Evolutionary conservation across 2,329 filamentous ascomycete genomes (phyloP).

Genomic region (Intubia oerlemansii): DNA sequence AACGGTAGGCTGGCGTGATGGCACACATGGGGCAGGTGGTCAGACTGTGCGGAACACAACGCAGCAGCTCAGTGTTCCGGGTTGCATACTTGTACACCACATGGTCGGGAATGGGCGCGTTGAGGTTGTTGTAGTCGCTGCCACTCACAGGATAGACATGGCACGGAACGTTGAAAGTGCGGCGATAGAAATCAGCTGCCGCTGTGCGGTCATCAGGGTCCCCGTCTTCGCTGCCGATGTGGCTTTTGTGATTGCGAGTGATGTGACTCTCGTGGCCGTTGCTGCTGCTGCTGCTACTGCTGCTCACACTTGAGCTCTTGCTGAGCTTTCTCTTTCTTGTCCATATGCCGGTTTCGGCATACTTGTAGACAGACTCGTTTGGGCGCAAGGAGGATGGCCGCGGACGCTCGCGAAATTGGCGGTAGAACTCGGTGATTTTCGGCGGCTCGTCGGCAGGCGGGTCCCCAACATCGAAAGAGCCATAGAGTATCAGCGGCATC

Average conservation of each 20-base stretch:
- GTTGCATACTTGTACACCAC: slow-evolving; percentile 3
- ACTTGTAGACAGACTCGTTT: slow-evolving; percentile 1
- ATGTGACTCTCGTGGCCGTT: no score
- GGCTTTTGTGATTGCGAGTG: no score
- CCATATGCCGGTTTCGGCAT: no score
- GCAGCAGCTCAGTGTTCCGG: background rate
- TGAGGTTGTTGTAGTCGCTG: background rate
- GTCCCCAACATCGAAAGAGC: no score
- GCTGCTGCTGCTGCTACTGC: no score
- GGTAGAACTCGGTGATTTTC: slow-evolving; percentile 1
- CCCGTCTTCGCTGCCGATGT: background rate
- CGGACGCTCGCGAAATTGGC: background rate
- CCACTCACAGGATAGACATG: slow-evolving; percentile 2
- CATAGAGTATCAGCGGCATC: no score
- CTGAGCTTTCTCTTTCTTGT: background rate
- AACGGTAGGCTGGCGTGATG: slow-evolving; percentile 3
- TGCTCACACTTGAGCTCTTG: no score
- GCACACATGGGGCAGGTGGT: slow-evolving; percentile 5
- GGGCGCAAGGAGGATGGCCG: background rate
- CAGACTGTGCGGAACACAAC: slow-evolving; percentile 2
- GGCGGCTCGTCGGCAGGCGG: slow-evolving; percentile 1
- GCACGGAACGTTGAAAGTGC: background rate
- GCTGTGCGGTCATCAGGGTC: background rate
- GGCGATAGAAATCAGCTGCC: background rate
- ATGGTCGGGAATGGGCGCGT: slow-evolving; percentile 2